phyloP scores from a whole-genome alignment of 768 basidiomycete species.

The Mycena crocata region DNA sequence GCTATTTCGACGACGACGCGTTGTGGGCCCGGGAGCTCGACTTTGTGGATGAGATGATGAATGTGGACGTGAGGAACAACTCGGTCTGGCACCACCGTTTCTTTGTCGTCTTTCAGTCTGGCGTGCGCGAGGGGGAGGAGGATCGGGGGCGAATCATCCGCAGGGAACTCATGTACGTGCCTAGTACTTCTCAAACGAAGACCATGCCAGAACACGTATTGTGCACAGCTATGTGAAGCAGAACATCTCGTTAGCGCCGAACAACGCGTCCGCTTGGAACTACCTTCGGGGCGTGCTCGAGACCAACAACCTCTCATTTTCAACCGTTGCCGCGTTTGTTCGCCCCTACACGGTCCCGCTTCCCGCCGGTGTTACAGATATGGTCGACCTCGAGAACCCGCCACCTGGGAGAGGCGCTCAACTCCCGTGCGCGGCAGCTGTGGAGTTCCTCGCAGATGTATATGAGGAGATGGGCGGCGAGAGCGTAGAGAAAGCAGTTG shows the following conservation, averaged over 20 bases:
- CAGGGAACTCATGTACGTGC: conserved; percentile 82
- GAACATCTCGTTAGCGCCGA: conserved; percentile 87
- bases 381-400: conserved; percentile 83
- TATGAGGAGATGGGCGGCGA: conserved; percentile 64
- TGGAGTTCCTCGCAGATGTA: conserved; percentile 89
- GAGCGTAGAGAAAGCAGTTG: conserved; percentile 57
- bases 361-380: conserved; percentile 45
- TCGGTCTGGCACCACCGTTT: conserved; percentile 98
- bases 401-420: conserved; percentile 72
- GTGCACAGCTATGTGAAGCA: conserved; percentile 78
- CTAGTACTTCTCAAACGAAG: not conserved
- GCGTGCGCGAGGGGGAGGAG: conserved; percentile 70
- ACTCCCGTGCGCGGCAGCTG: conserved; percentile 80
- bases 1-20: conserved; percentile 80
- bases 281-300: conserved; percentile 91
- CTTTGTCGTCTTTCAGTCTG: conserved; percentile 84
- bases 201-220: not conserved
- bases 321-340: conserved; percentile 68
- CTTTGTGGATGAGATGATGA: conserved; percentile 77
- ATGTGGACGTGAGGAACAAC: conserved; percentile 90
- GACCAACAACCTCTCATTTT: conserved; percentile 67
- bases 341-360: conserved; percentile 66
- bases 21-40: conserved; percentile 83
- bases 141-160: conserved; percentile 69
- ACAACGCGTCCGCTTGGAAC: conserved; percentile 97